Evolutionary conservation across 2,329 filamentous ascomycete genomes (phyloP).

Genomic region (Pestalotiopsis sp.): DNA sequence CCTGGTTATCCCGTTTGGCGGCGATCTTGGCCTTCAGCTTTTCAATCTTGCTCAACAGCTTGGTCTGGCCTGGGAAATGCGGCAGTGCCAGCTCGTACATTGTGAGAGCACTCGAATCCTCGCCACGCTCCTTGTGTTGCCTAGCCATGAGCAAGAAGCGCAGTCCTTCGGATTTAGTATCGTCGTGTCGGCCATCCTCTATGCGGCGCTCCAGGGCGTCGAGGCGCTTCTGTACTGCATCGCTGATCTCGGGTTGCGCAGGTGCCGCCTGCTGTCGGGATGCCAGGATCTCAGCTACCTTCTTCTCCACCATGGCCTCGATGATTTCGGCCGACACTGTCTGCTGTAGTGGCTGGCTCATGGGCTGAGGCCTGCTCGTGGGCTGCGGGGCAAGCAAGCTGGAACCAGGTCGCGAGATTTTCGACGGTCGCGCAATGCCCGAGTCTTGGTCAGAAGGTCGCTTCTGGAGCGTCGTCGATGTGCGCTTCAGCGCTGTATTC

Average conservation of each 20-base stretch:
- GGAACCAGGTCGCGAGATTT: constrained; percentile 43
- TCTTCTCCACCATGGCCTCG: constrained; percentile 89
- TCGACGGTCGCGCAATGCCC: constrained; percentile 44
- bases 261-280: constrained; percentile 65
- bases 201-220: constrained; percentile 88
- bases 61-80: constrained; percentile 84
- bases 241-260: constrained; percentile 61
- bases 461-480: constrained; percentile 37
- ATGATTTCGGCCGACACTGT: constrained; percentile 73
- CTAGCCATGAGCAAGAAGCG: constrained; percentile 88
- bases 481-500: constrained; percentile 22
- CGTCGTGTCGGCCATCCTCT: constrained; percentile 68
- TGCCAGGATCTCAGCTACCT: constrained; percentile 86
- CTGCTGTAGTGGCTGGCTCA: constrained; percentile 20
- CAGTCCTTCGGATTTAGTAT: constrained; percentile 78
- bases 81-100: constrained; percentile 87
- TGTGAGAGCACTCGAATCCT: constrained; percentile 75
- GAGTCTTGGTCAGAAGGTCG: constrained; percentile 39
- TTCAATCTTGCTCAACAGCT: constrained; percentile 72
- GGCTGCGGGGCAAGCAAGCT: constrained; percentile 21
- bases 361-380: constrained; percentile 17
- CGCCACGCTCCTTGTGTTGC: constrained; percentile 83
- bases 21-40: constrained; percentile 58
- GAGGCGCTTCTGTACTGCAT: constrained; percentile 78
- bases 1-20: constrained; percentile 32